Conservation (phyloP, 2,329 filamentous ascomycete species). For the Trichoderma gracile region DNA sequence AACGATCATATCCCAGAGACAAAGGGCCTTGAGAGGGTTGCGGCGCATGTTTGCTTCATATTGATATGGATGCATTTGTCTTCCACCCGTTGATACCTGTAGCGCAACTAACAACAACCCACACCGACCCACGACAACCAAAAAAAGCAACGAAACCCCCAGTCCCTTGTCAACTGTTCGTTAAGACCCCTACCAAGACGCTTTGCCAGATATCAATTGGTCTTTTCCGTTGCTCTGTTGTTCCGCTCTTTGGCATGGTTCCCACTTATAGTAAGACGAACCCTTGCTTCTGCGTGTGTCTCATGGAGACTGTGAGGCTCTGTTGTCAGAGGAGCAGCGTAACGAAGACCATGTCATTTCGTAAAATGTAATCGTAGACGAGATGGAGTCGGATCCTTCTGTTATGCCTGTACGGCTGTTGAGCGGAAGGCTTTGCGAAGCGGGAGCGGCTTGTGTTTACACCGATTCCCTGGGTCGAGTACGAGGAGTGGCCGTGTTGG, state of each 20-base stretch:
- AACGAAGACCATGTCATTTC: neutral
- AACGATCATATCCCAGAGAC: no score
- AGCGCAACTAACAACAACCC: neutral
- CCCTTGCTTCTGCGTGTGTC: neutral
- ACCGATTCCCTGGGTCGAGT: neutral
- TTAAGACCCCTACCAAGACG: neutral
- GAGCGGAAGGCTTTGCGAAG: no score
- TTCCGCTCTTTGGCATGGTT: neutral
- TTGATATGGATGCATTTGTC: neutral
- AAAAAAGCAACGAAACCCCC: neutral
- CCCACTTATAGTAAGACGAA: conserved; percentile 7
- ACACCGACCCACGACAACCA: neutral
- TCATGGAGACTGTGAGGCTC: neutral
- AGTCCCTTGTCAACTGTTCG: neutral
- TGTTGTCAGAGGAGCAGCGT: neutral
- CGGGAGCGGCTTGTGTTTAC: neutral
- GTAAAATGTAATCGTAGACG: neutral
- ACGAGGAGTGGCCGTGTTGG: neutral
- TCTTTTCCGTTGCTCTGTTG: neutral
- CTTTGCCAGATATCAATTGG: neutral
- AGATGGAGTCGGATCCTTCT: no score
- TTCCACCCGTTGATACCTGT: neutral
- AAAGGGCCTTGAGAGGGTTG: no score
- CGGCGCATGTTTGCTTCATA: no score
- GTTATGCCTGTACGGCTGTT: no score